A percentile compares a stretch with the other conserved stretches of the same genome.
These are phyloP conservation scores for Pyricularia pennisetigena DNA, from an alignment of 2,329 filamentous ascomycete species.

Conservation along the genomic window DNA sequence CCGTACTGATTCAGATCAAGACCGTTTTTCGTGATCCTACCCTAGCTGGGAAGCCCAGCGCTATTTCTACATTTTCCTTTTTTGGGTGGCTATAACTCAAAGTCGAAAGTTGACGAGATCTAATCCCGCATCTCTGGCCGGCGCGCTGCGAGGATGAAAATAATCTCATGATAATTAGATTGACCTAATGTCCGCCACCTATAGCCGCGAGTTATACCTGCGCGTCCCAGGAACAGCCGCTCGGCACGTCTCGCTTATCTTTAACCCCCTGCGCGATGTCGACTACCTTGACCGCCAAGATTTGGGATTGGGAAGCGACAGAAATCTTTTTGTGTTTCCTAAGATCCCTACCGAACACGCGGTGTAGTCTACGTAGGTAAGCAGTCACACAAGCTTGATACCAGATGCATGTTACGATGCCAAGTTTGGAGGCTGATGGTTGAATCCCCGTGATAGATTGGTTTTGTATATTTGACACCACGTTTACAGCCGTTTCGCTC, in stretches of 20 bases:
- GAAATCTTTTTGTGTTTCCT: not conserved
- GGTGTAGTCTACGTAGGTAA: not conserved
- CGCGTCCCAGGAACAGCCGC: not conserved
- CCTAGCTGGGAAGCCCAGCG: not conserved
- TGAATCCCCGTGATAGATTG: not conserved
- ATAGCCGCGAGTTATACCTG: not conserved
- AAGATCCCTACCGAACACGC: not conserved
- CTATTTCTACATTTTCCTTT: not conserved
- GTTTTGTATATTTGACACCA: not conserved
- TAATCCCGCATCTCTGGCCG: not conserved
- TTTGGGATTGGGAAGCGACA: not conserved
- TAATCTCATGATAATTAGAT: not conserved
- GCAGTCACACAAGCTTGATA: not conserved
- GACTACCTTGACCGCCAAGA: not conserved
- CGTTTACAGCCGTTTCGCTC: not conserved
- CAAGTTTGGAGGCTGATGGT: slow-evolving; percentile 1
- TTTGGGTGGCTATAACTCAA: too few species aligned
- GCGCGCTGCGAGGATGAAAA: not conserved
- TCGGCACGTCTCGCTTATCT: not conserved
- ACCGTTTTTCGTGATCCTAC: not conserved
- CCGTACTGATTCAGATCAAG: not conserved
- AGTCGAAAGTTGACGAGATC: not conserved
- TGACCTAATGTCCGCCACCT: not conserved
- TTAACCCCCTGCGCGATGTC: not conserved
- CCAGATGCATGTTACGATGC: not conserved